Percentiles rank a stretch among this genome's conserved stretches.
phyloP scores from a whole-genome alignment of 1,284 basidiomycete genomes.

The Ganoderma leucocontextum region DNA sequence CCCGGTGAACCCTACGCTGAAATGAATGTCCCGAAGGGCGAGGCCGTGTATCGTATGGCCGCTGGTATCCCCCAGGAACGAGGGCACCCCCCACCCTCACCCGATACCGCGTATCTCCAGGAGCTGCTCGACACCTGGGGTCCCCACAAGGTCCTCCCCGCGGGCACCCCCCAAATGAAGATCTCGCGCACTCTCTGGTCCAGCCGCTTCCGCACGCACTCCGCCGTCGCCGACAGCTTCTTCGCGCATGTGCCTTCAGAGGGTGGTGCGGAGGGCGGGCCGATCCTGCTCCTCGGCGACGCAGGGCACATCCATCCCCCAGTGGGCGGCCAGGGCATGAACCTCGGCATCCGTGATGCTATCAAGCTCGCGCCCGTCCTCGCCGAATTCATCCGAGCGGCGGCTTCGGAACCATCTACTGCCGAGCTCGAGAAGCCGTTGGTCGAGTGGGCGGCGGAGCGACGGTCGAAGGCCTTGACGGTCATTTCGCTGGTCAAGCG shows the following conservation, averaged over 20 bases:
- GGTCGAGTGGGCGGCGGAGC: slow-evolving; percentile 31
- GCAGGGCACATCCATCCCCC: slow-evolving; percentile 57
- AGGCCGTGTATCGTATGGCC: slow-evolving; percentile 45
- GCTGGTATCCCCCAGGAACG: slow-evolving; percentile 42
- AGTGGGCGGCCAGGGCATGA: slow-evolving; percentile 57
- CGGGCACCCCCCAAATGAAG: slow-evolving; percentile 20
- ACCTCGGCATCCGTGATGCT: slow-evolving; percentile 54
- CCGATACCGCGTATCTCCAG: slow-evolving; percentile 47
- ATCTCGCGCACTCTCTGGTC: slow-evolving; percentile 44
- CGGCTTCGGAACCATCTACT: background rate
- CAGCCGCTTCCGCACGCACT: slow-evolving; percentile 50
- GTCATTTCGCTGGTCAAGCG: slow-evolving; percentile 35
- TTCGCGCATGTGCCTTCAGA: slow-evolving; percentile 39
- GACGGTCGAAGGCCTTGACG: slow-evolving; percentile 33
- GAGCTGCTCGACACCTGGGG: slow-evolving; percentile 47
- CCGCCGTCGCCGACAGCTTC: slow-evolving; percentile 45
- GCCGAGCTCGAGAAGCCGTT: slow-evolving; percentile 28
- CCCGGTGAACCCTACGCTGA: slow-evolving; percentile 35
- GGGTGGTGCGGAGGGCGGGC: slow-evolving; percentile 25
- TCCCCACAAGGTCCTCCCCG: slow-evolving; percentile 32
- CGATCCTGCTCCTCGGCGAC: slow-evolving; percentile 49
- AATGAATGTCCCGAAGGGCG: slow-evolving; percentile 8
- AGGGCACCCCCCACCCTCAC: slow-evolving; percentile 43
- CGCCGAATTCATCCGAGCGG: slow-evolving; percentile 26
- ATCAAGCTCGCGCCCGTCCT: slow-evolving; percentile 44